Base-by-base conservation (phyloP, 805 yeast species). In the Barnettozyma sucrosica region DNA sequence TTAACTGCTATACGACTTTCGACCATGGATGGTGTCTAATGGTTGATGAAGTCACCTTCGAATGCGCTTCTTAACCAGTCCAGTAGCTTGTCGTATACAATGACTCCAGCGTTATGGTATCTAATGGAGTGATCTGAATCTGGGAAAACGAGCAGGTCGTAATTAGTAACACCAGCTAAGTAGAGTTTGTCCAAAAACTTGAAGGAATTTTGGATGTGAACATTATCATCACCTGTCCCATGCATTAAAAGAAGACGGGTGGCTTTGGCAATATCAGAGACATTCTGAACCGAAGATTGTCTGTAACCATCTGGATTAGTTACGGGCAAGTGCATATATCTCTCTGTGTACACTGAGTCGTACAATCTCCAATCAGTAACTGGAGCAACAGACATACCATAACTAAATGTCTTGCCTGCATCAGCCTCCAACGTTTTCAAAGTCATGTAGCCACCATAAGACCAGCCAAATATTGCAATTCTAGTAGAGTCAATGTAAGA, bases 221-320 rank as follows among this genome's bases (percentile, higher is more conserved):
- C 99, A 58, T 93, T 93, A 66, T 93, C 99, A 67, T 93, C 99
- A 5, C 97, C 96, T 0, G 97, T 83, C 1, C 99, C 99, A 62
- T 92, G 99, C 88, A 92, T 88, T 33, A 93, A 63, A 51, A 93
- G 66, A 59, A 93, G 89, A 58, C 98, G 73, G 41, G 74, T 74
- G 9, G 74, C 76, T 41, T 70, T 60, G 14, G 73, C 79, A 54
- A 93, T 75, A 10, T 73, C 74, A 1, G 76, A 73, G 21, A 76
- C 77, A 44, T 85, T 69, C 44, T 70, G 68, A 28, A 92, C 81
- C 1, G 81, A 71, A 1, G 86, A 71, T 8, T 64, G 56, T 4
- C 62, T 60, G 63, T 92, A 92, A 0, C 92, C 93, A 1, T 68
- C 67, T 2, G 69, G 60, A 62, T 90, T 88, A 41, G 75, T 71